These are phyloP conservation scores for Calonectria hawksworthii DNA, from an alignment of 2,329 filamentous ascomycete genomes.

Conservation along the genomic window DNA sequence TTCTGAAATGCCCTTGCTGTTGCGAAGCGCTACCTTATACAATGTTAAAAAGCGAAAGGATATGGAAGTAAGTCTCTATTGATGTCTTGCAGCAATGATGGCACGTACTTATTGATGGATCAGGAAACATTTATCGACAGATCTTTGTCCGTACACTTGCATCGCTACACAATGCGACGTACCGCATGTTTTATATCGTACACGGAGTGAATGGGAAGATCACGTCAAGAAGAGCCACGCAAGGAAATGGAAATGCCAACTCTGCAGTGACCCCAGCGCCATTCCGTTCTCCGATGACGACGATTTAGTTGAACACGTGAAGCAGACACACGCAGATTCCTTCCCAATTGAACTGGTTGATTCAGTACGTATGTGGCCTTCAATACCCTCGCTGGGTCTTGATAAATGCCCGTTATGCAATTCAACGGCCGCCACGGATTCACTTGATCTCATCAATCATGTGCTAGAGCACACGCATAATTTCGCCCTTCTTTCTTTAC, in stretches of 20 bases:
- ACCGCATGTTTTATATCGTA: conserved; percentile 17
- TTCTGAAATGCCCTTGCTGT: conserved; percentile 27
- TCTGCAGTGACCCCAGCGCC: conserved; percentile 3
- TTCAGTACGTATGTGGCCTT: conserved; percentile 10
- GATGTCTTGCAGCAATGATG: no score
- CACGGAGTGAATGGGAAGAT: conserved; percentile 17
- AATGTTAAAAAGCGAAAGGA: not conserved
- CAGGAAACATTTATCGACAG: conserved; percentile 27
- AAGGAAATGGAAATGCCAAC: conserved; percentile 20
- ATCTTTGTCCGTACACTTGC: conserved; percentile 34
- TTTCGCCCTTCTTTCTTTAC: conserved; percentile 14
- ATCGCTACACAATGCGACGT: conserved; percentile 27
- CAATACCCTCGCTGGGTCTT: not conserved
- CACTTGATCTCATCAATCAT: not conserved
- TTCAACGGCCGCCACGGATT: not conserved
- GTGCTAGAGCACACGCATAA: conserved; percentile 2
- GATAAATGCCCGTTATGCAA: conserved; percentile 7
- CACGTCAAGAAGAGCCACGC: conserved; percentile 17
- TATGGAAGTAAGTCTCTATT: conserved; percentile 16
- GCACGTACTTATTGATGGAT: not conserved
- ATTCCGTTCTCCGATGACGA: not conserved
- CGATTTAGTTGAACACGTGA: conserved; percentile 10
- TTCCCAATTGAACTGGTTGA: not conserved
- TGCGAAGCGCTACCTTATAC: conserved; percentile 22
- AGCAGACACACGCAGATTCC: not conserved